A percentile compares a stretch with the other conserved stretches of the same genome.
Conservation (phyloP, 1,284 basidiomycete species). For the Grifola frondosa region DNA sequence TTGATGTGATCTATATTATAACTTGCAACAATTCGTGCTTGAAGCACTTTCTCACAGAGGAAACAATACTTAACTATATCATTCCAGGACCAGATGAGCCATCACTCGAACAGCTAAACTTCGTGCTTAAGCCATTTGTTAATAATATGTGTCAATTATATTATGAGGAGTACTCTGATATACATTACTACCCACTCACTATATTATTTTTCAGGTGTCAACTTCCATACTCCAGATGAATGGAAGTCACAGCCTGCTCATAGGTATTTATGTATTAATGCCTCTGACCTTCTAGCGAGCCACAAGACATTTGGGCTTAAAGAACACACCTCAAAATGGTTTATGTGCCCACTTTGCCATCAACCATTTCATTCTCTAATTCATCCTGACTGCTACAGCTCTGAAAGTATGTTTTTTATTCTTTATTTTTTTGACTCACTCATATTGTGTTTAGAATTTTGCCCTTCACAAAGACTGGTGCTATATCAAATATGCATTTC, state of each 20-base stretch:
- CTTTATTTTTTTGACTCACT: too few species aligned
- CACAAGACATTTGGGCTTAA: constrained; percentile 14
- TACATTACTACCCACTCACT: too few species aligned
- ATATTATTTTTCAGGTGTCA: too few species aligned
- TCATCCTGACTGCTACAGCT: constrained; percentile 3
- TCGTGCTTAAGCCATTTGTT: constrained; percentile 3
- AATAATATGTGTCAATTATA: too few species aligned
- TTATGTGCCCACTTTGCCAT: constrained; percentile 9
- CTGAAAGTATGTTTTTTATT: neutral
- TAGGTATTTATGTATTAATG: too few species aligned
- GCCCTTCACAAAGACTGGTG: constrained; percentile 11
- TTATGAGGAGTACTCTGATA: too few species aligned
- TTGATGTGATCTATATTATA: constrained; percentile 19
- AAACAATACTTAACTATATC: constrained; percentile 16
- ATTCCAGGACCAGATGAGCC: constrained; percentile 23
- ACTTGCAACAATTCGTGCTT: constrained; percentile 17
- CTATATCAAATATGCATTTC: constrained; percentile 19
- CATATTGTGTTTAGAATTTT: too few species aligned
- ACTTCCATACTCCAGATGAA: too few species aligned
- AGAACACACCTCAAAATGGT: constrained; percentile 5
- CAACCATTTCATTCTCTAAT: constrained; percentile 4
- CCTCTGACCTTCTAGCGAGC: constrained; percentile 18
- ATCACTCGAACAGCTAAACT: constrained; percentile 15
- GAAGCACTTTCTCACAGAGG: constrained; percentile 15
- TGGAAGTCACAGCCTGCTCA: too few species aligned